Evolutionary conservation across 208 protist species (phyloP), one percentile per base, ranked within the genome.

Genomic region (Leishmania tropica): DNA sequence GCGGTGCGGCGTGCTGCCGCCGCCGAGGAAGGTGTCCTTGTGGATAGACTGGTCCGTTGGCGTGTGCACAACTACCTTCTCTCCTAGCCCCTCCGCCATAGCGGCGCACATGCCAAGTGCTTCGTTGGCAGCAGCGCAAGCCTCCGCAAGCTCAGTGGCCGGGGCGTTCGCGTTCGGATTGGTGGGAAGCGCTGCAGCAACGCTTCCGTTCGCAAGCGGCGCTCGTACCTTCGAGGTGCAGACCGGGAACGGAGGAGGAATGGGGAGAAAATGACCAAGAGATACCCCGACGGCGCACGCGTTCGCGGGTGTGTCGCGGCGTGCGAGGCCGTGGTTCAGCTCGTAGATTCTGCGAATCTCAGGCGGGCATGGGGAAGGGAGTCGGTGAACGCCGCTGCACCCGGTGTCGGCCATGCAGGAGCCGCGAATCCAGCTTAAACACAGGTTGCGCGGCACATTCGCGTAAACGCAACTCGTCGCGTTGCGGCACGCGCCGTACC

Each of bases 401-500:
- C 91, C 83, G 3, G 75, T 51, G 2, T 71, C 84, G 24, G 87
- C 82, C 58, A 85, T 85, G 71, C 93, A 96, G 15, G 84, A 86
- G 37, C 86, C 88, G 58, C 89, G 89, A 17, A 95, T 79, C 92
- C 93, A 96, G 82, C 91, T 90, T n/a, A 96, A 70, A 75, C 93
- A 96, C 40, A 95, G 60, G 83, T 95, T 96, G 64, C 84, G 90
- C 53, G 93, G 93, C 42, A 84, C 76, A 56, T 73, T 62, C 15
- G 79, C 83, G 81, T 93, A 96, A 48, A 86, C 58, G 83, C 93
- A 96, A 76, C 84, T 90, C 15, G 83, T 89, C n/a, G 88, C 48
- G 76, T 96, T 89, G 53, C 90, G 88, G 85, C 93, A 96, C 53
- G 82, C 87, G 71, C 90, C 88, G 81, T 95, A 95, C 89, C 85